Percentiles rank a stretch among this genome's conserved stretches.
Conservation (phyloP, 2,329 filamentous ascomycete species). For the Delphinella strobiligena region DNA sequence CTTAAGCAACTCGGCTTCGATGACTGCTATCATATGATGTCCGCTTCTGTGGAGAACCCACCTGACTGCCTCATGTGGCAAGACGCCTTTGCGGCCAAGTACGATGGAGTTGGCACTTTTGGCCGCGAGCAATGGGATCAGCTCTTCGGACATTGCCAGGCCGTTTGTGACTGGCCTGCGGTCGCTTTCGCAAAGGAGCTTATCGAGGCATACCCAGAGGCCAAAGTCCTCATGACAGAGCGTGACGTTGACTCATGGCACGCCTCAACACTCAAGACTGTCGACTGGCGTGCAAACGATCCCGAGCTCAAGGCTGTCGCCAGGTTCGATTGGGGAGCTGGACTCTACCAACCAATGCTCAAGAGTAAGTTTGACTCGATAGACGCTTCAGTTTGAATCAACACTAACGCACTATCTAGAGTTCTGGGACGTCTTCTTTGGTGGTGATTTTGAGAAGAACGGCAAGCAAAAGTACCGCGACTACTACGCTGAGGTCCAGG, state of each 20-base stretch:
- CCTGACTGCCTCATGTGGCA: constrained; percentile 59
- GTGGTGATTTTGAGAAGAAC: constrained; percentile 52
- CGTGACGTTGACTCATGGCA: constrained; percentile 56
- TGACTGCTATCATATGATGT: constrained; percentile 66
- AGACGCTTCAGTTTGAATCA: neutral
- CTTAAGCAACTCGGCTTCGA: constrained; percentile 54
- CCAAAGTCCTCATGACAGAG: constrained; percentile 57
- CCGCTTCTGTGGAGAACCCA: constrained; percentile 54
- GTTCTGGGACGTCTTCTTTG: constrained; percentile 58
- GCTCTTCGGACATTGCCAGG: constrained; percentile 52
- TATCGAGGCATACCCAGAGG: constrained; percentile 59
- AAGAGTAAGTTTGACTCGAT: constrained; percentile 28
- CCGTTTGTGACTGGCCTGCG: constrained; percentile 58
- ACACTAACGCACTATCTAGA: constrained; percentile 20
- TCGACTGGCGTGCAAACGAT: constrained; percentile 55
- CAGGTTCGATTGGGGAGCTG: constrained; percentile 49
- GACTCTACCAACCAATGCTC: constrained; percentile 59
- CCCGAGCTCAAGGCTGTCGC: constrained; percentile 45
- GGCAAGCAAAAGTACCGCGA: constrained; percentile 51
- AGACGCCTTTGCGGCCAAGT: constrained; percentile 53
- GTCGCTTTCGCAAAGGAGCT: constrained; percentile 58
- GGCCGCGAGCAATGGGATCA: constrained; percentile 58
- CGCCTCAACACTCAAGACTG: constrained; percentile 52
- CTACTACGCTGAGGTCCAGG: constrained; percentile 42
- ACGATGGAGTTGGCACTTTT: constrained; percentile 49